Base-by-base conservation (phyloP, 129 eudicot genomes). In the Silybum marianum region DNA sequence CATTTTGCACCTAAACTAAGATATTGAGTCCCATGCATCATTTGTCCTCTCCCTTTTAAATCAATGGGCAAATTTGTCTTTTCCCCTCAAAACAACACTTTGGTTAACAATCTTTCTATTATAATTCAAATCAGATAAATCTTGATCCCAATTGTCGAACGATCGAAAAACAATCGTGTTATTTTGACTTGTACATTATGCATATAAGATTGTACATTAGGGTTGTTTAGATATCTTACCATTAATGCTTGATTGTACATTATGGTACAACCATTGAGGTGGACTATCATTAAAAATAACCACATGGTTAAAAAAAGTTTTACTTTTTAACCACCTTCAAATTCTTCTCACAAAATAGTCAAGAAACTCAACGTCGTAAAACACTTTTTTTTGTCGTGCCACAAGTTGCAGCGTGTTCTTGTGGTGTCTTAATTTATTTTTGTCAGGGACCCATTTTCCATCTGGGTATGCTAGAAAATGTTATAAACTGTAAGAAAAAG, bases 1-100 rank as follows among this genome's bases (percentile, higher is more conserved):
- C 90, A 80, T 25, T 48, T 75, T 71, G 36, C 69, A 72, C 78
- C 77, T 63, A 72, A 82, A 54, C 75, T 71, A 72, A 70, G 86
- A 70, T 75, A 54, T 51, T 77, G 71, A 84, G 82, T 80, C 81
- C 81, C 42, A 79, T 74, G 72, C 13, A 36, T 83, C 58, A 39
- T 63, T 71, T 73, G 73, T 80, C 84, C 72, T 62, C 65, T 60
- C n/a, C 25, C 21, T 28, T 46, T 74, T 44, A 42, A 38, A 58
- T 46, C 69, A 7, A 83, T 19, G 78, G 78, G 74, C 54, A 83
- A 58, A 36, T 71, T 70, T 83, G 70, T 78, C 79, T 74, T 74
- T 73, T 84, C 24, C 30, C 25, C 16, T 4, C 75, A 21, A 13
- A 32, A 71, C 67, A 66, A 66, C 76, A 24, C 70, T 67, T 74